These are phyloP conservation scores for Phyllosticta capitalensis DNA, from an alignment of 2,329 filamentous ascomycete species.

Conservation along the genomic window DNA sequence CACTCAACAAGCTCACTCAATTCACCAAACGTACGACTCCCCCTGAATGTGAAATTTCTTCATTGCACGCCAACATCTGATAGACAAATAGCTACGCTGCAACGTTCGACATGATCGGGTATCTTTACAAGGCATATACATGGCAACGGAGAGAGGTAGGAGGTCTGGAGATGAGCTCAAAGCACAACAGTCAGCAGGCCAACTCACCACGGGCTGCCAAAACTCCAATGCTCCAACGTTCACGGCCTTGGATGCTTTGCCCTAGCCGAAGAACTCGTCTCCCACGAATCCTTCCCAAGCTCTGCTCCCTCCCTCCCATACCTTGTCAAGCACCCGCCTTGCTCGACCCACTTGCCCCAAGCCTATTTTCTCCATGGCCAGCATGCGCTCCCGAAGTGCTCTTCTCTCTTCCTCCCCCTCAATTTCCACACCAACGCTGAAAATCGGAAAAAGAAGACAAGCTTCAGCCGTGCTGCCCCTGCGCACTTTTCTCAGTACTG, in stretches of 20 bases:
- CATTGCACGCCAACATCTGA: background rate
- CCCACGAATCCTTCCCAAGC: conserved; percentile 60
- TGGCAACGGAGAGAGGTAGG: background rate
- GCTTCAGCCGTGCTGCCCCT: conserved; percentile 62
- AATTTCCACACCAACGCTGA: conserved; percentile 71
- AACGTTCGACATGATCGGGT: background rate
- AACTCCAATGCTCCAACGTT: conserved; percentile 1
- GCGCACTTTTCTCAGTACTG: conserved; percentile 52
- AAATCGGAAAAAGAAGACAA: conserved; percentile 70
- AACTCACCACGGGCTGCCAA: background rate
- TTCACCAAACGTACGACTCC: background rate
- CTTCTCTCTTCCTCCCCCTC: conserved; percentile 45
- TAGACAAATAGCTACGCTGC: background rate
- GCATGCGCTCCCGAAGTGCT: conserved; percentile 56
- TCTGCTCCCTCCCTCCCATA: conserved; percentile 54
- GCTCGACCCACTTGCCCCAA: conserved; percentile 62
- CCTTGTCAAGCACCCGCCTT: conserved; percentile 55
- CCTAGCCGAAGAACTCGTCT: conserved; percentile 57
- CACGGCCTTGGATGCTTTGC: background rate
- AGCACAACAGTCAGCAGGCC: background rate
- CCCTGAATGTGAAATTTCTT: background rate
- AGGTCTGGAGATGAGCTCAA: background rate
- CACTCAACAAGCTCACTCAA: background rate
- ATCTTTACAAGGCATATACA: background rate
- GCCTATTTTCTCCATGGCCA: conserved; percentile 60